phyloP scores from a whole-genome alignment of 805 yeast genomes.

The Hermanozyma aechmeae region DNA sequence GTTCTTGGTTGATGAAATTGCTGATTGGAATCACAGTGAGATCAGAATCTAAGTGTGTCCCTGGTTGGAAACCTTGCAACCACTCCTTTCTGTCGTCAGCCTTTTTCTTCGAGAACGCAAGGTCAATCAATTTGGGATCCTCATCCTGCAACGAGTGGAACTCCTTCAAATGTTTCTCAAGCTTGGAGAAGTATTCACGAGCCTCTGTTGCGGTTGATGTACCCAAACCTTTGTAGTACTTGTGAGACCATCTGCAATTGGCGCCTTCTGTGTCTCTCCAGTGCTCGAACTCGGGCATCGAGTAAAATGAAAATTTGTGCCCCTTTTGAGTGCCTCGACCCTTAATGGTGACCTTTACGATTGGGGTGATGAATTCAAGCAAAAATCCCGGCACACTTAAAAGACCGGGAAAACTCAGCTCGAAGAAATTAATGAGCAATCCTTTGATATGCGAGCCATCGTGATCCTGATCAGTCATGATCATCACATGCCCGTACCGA shows the following conservation, averaged over 20 bases:
- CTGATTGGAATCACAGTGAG: conserved; percentile 74
- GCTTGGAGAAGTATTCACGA: conserved; percentile 76
- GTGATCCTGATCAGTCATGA: conserved; percentile 99
- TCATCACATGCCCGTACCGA: conserved; percentile 95
- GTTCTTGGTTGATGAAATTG: conserved; percentile 90
- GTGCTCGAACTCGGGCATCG: conserved; percentile 89
- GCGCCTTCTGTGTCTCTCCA: conserved; percentile 86
- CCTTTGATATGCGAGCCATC: conserved; percentile 99
- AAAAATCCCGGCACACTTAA: conserved; percentile 85
- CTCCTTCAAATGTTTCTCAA: conserved; percentile 77
- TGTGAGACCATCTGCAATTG: conserved; percentile 74
- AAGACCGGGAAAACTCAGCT: conserved; percentile 89
- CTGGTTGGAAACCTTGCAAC: conserved; percentile 86
- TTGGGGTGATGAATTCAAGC: conserved; percentile 92
- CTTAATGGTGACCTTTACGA: conserved; percentile 74
- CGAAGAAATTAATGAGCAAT: conserved; percentile 83
- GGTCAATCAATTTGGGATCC: conserved; percentile 71
- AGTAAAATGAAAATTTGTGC: conserved; percentile 66
- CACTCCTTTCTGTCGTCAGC: conserved; percentile 98
- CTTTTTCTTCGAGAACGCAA: conserved; percentile 89
- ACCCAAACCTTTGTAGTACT: conserved; percentile 98
- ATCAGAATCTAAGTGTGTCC: conserved; percentile 81
- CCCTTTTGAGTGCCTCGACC: conserved; percentile 45
- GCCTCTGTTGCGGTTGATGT: conserved; percentile 80
- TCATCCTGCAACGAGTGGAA: conserved; percentile 75